These are phyloP conservation scores for Lanmaoa pseudosensibilis DNA, from an alignment of 768 basidiomycete species.

Conservation along the genomic window DNA sequence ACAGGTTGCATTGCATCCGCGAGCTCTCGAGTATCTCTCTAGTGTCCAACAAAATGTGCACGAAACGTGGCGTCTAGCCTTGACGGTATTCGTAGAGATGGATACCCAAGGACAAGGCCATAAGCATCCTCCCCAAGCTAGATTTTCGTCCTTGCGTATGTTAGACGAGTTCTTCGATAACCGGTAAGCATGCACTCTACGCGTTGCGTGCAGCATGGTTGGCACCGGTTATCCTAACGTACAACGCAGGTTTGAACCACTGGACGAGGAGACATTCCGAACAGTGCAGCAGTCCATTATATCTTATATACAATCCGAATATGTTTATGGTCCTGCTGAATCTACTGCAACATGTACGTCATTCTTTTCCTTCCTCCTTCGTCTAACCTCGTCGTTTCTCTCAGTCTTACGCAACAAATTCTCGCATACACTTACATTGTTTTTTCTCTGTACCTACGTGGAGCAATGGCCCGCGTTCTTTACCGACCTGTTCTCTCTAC, in stretches of 20 bases:
- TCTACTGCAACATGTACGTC: slow-evolving; percentile 75
- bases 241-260: slow-evolving; percentile 53
- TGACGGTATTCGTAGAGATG: slow-evolving; percentile 68
- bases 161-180: slow-evolving; percentile 82
- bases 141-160: slow-evolving; percentile 79
- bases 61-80: slow-evolving; percentile 78
- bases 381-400: slow-evolving; percentile 14
- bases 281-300: slow-evolving; percentile 75
- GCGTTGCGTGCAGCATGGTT: neutral
- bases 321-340: slow-evolving; percentile 82
- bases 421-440: slow-evolving; percentile 83
- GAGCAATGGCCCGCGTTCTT: slow-evolving; percentile 88
- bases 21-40: slow-evolving; percentile 82
- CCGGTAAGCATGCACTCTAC: slow-evolving; percentile 51
- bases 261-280: slow-evolving; percentile 69
- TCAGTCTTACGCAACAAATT: slow-evolving; percentile 93
- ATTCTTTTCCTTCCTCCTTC: neutral
- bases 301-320: slow-evolving; percentile 85
- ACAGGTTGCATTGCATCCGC: slow-evolving; percentile 70
- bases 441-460: slow-evolving; percentile 86
- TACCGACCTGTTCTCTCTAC: slow-evolving; percentile 70
- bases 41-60: slow-evolving; percentile 73
- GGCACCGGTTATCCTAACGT: slow-evolving; percentile 7
- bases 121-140: slow-evolving; percentile 68
- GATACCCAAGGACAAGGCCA: slow-evolving; percentile 54